Conservation (phyloP, 148 eudicot genomes). For the Camellia lanceoleosa region DNA sequence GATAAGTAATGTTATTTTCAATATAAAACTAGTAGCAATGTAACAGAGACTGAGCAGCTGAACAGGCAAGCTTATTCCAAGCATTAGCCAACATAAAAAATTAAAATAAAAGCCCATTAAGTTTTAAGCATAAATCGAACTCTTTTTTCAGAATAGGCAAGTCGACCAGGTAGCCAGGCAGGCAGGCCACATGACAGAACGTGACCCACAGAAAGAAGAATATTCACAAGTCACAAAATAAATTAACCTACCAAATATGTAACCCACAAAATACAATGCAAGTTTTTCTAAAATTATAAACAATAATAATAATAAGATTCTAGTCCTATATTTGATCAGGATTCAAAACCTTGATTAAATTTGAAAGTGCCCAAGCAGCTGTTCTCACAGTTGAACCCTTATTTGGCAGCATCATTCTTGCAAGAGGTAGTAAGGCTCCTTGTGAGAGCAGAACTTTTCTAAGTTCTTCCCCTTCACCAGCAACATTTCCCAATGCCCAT, state of each 20-base stretch:
- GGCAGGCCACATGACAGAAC: background rate
- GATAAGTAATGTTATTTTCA: background rate
- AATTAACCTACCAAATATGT: background rate
- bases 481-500: conserved; percentile 99
- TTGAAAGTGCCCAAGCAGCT: conserved; percentile 97
- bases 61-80: conserved; percentile 10
- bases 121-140: background rate
- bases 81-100: background rate
- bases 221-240: background rate
- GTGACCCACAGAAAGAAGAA: background rate
- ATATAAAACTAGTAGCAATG: background rate
- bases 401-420: conserved; percentile 90
- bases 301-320: background rate
- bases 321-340: background rate
- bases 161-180: background rate
- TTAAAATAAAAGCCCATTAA: background rate
- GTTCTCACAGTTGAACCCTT: conserved; percentile 94
- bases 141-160: background rate
- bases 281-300: background rate
- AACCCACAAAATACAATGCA: background rate
- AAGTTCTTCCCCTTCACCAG: conserved; percentile 94
- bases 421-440: conserved; percentile 89
- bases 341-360: conserved; percentile 77
- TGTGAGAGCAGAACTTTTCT: conserved; percentile 77
- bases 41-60: background rate